Evolutionary conservation across 2,329 filamentous ascomycete genomes (phyloP).

Genomic region (Neonectria faginata): DNA sequence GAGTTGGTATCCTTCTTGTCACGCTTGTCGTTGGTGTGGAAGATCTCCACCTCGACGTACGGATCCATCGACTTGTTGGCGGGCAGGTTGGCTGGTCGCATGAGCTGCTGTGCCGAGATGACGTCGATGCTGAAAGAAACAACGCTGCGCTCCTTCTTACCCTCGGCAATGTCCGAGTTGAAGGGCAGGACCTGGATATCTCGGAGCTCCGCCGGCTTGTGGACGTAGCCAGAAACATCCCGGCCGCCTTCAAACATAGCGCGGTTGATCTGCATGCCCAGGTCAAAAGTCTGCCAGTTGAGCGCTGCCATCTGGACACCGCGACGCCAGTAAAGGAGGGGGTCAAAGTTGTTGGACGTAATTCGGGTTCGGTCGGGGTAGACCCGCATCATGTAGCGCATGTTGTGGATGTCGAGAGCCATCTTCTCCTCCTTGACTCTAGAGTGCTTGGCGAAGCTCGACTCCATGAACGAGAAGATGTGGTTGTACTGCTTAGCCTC

Average conservation of each 20-base stretch:
- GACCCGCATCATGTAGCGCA: conserved; percentile 90
- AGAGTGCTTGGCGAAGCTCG: conserved; percentile 84
- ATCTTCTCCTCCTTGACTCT: conserved; percentile 81
- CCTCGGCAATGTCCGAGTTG: conserved; percentile 63
- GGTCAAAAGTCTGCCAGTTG: conserved; percentile 98
- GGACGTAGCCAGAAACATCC: conserved; percentile 90
- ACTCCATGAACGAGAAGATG: conserved; percentile 94
- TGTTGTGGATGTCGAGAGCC: conserved; percentile 88
- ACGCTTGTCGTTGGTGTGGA: conserved; percentile 91
- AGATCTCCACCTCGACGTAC: conserved; percentile 94
- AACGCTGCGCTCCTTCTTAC: conserved; percentile 82
- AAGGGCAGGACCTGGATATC: conserved; percentile 71
- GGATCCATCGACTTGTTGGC: conserved; percentile 84
- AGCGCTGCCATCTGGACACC: conserved; percentile 98
- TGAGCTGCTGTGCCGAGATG: conserved; percentile 94
- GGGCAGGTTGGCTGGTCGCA: conserved; percentile 80
- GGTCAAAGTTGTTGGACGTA: conserved; percentile 93
- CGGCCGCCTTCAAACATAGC: conserved; percentile 95
- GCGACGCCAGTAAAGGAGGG: conserved; percentile 90
- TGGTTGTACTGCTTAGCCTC: conserved; percentile 93
- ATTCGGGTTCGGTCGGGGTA: conserved; percentile 88
- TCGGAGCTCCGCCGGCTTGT: conserved; percentile 90
- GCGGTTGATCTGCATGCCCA: conserved; percentile 95
- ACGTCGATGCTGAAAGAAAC: conserved; percentile 89
- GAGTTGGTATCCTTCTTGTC: conserved; percentile 84